Percentiles rank a stretch among this genome's conserved stretches.
These are phyloP conservation scores for Corinectria fuckeliana DNA, from an alignment of 2,329 filamentous ascomycete genomes.

Conservation along the genomic window DNA sequence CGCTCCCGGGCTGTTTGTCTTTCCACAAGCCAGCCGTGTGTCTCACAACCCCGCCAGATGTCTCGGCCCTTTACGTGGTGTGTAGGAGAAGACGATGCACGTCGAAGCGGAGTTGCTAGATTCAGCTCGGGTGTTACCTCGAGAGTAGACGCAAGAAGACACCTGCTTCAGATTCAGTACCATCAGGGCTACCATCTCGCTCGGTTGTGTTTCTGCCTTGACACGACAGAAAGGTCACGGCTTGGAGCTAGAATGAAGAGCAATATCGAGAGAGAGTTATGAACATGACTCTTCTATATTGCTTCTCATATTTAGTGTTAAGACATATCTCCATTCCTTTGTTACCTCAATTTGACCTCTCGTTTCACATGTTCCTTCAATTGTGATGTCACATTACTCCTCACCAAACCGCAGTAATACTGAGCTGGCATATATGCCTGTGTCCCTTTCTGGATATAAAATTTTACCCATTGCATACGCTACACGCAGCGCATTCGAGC, in stretches of 20 bases:
- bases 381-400: neutral
- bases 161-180: neutral
- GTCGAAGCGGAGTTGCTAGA: neutral
- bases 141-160: neutral
- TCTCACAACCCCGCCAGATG: conserved; percentile 4
- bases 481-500: neutral
- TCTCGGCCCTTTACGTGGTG: neutral
- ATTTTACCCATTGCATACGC: neutral
- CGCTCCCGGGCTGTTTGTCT: neutral
- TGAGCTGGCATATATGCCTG: neutral
- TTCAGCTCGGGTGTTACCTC: neutral
- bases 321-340: neutral
- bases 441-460: neutral
- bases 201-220: neutral
- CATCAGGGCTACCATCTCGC: neutral
- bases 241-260: too few species aligned
- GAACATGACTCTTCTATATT: neutral
- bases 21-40: neutral
- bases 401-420: neutral
- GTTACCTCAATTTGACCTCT: neutral
- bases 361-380: neutral
- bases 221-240: too few species aligned
- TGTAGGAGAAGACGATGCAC: neutral
- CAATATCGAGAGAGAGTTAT: neutral
- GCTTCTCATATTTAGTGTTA: neutral